Conservation (phyloP, 257 asterid genomes). For the Phtheirospermum japonicum region DNA sequence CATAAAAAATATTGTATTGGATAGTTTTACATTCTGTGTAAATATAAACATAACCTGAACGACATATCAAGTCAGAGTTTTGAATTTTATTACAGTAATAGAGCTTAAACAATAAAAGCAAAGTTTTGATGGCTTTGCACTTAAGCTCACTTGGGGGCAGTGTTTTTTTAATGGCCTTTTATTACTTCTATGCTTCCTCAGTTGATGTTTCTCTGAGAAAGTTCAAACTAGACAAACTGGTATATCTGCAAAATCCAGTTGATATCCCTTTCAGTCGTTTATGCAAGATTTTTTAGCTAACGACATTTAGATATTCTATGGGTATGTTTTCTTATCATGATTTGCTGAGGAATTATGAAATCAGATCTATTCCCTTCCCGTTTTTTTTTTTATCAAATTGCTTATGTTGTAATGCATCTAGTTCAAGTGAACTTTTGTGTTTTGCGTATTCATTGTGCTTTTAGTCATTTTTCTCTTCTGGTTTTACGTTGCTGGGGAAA, state of each 20-base stretch:
- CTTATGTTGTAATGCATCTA: neutral
- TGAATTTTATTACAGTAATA: neutral
- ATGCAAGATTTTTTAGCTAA: neutral
- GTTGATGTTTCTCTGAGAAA: too few species aligned
- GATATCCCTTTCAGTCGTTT: neutral
- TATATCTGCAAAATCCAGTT: neutral
- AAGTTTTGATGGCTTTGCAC: neutral
- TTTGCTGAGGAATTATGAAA: neutral
- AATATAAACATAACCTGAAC: neutral
- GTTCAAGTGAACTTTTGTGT: neutral
- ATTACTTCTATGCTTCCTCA: too few species aligned
- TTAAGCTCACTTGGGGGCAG: neutral
- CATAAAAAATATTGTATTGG: too few species aligned
- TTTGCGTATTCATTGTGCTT: too few species aligned
- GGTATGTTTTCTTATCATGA: neutral
- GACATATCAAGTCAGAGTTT: neutral
- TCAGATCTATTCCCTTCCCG: neutral
- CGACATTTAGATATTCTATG: neutral
- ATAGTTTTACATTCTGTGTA: too few species aligned
- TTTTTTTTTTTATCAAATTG: neutral
- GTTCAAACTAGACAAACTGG: too few species aligned
- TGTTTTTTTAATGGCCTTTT: too few species aligned
- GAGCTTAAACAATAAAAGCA: neutral
- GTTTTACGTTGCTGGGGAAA: neutral
- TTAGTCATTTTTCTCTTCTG: too few species aligned